Evolutionary conservation across 1,139 yeast genomes (phyloP), one percentile per base, ranked within the genome.

Genomic region (Blastobotrys arbuscula): DNA sequence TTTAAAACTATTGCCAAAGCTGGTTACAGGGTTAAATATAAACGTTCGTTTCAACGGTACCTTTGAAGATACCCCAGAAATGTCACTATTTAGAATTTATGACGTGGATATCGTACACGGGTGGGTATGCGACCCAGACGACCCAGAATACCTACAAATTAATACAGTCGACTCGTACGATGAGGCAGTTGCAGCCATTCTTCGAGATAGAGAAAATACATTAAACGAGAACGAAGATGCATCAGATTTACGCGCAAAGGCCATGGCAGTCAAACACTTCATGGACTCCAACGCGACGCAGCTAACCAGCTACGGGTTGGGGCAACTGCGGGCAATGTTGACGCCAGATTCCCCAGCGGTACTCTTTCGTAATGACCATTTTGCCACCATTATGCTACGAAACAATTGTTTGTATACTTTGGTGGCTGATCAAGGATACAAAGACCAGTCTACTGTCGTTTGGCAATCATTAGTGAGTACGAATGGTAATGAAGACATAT

Each of bases 351-450:
- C 81, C 31, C 73, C 84, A 53, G 74, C 81, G 1, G 79, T 89
- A 0, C 76, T 89, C 51, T 89, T 89, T 70, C 73, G 96, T 58
- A 89, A 89, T 64, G 87, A 88, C 64, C 96, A 88, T 65, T 89
- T 86, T 65, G 77, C 78, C 51, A 84, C 96, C 0, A 65, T 88
- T 13, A 76, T 76, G 61, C 84, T 84, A 60, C 72, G 73, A 51
- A 66, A 41, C 65, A 73, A 54, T 65, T 71, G 47, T 76, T 74
- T 57, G 65, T 87, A 50, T 80, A 79, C 64, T 62, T 79, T 89
- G 42, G 80, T 87, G 8, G 85, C 95, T 2, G 96, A 89, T 63
- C 69, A 76, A 20, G 86, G 92, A 1, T 84, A 80, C 58, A 68
- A 63, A 30, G 65, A 69, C 15, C 71, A 74, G 38, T 62, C 68